Percentiles rank a stretch among this genome's conserved stretches.
Evolutionary conservation across 345 rosid genomes (phyloP).

Genomic region (Cardamine resedifolia): DNA sequence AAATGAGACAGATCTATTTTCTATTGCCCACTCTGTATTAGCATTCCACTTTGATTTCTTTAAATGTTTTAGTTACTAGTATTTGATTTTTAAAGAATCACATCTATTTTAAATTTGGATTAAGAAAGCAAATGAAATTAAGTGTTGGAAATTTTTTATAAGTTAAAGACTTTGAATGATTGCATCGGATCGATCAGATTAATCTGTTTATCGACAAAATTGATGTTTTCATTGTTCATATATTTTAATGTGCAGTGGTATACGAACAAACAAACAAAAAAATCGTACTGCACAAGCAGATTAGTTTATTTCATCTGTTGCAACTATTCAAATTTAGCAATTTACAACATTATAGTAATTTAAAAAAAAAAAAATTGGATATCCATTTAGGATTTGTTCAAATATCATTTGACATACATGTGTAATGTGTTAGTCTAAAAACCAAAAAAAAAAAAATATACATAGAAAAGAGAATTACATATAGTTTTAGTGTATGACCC

Average conservation of each 20-base stretch:
- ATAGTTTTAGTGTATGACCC: background rate
- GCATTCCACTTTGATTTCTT: constrained; percentile 2
- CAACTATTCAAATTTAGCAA: background rate
- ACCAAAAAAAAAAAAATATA: no score
- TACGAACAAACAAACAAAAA: no score
- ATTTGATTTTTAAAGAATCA: background rate
- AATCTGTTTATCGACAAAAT: no score
- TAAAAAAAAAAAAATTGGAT: background rate
- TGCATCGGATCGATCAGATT: background rate
- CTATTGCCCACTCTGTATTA: background rate
- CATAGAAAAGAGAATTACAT: background rate
- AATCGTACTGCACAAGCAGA: no score
- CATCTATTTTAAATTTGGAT: background rate
- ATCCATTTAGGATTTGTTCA: background rate
- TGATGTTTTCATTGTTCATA: background rate
- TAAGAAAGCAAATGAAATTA: constrained; percentile 1
- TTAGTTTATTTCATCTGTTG: no score
- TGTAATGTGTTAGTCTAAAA: background rate
- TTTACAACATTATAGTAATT: constrained; percentile 4
- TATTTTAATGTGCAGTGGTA: no score
- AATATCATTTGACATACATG: background rate
- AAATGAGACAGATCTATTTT: constrained; percentile 9
- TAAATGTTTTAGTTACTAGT: background rate
- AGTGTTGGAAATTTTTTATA: background rate
- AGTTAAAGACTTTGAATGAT: background rate